These are phyloP conservation scores for Blastobotrys muscicola DNA, from an alignment of 805 yeast species.

Conservation along the genomic window DNA sequence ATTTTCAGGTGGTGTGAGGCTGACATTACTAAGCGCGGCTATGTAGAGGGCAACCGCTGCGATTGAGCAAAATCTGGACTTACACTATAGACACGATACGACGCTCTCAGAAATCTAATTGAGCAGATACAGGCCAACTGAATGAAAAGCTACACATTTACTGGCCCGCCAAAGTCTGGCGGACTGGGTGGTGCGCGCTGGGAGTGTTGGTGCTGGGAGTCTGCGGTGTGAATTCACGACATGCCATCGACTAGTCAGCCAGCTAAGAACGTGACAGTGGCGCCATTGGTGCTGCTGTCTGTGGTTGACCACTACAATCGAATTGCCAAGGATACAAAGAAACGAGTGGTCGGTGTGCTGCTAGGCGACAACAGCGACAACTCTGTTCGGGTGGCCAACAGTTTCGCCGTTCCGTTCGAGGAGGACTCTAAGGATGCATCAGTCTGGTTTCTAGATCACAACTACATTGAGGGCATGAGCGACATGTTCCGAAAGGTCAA, in stretches of 20 bases:
- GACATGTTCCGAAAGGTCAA: slow-evolving; percentile 97
- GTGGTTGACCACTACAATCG: slow-evolving; percentile 94
- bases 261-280: slow-evolving; percentile 60
- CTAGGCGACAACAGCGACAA: slow-evolving; percentile 63
- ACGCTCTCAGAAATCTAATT: no score
- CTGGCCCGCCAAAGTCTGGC: no score
- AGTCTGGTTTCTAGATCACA: slow-evolving; percentile 96
- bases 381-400: slow-evolving; percentile 69
- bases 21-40: no score
- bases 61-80: no score
- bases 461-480: slow-evolving; percentile 90
- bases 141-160: no score
- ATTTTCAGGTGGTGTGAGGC: no score
- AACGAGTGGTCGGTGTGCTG: slow-evolving; percentile 89
- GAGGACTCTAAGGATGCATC: slow-evolving; percentile 87
- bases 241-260: not conserved
- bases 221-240: not conserved
- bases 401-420: slow-evolving; percentile 96
- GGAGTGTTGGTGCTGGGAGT: not conserved
- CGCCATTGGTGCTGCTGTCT: slow-evolving; percentile 88
- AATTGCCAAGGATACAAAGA: slow-evolving; percentile 60
- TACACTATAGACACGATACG: no score
- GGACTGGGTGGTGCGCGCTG: no score
- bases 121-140: no score
- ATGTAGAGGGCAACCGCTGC: no score